Percentiles rank a stretch among this genome's conserved stretches.
phyloP scores from a whole-genome alignment of 352 stramenopile species.

The Phytophthora agathidicida region DNA sequence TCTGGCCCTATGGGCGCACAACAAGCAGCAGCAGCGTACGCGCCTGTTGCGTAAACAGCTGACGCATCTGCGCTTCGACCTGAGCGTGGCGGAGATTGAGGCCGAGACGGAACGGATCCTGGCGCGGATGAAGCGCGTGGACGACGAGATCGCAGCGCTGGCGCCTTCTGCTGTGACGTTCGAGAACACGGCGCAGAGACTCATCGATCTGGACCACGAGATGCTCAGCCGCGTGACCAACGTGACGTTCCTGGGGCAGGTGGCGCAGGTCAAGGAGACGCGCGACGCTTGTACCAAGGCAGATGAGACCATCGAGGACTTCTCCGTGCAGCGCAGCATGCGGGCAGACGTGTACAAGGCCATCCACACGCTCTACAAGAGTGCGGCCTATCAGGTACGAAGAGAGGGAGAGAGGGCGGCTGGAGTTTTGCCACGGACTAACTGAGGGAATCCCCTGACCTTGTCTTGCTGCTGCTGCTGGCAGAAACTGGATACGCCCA shows the following conservation, averaged over 20 bases:
- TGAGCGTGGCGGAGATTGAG: slow-evolving; percentile 79
- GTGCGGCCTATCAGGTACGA: slow-evolving; percentile 48
- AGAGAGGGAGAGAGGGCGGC: not conserved
- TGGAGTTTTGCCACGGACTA: not conserved
- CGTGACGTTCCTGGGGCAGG: slow-evolving; percentile 88
- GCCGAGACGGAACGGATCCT: slow-evolving; percentile 69
- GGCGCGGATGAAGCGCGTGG: slow-evolving; percentile 64
- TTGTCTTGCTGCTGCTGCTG: slow-evolving; percentile 1
- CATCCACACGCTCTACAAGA: slow-evolving; percentile 60
- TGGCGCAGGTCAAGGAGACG: slow-evolving; percentile 64
- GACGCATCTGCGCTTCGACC: slow-evolving; percentile 74
- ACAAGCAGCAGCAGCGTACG: slow-evolving; percentile 54
- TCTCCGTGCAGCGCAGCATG: slow-evolving; percentile 82
- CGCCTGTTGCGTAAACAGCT: slow-evolving; percentile 53
- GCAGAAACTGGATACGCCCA: slow-evolving; percentile 56
- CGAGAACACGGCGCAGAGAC: slow-evolving; percentile 72
- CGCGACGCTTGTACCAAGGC: slow-evolving; percentile 84
- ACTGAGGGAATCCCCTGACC: not conserved
- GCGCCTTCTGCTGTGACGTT: slow-evolving; percentile 53
- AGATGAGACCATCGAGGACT: slow-evolving; percentile 80
- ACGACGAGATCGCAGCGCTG: slow-evolving; percentile 73
- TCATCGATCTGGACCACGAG: slow-evolving; percentile 86
- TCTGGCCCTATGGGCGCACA: slow-evolving; percentile 53
- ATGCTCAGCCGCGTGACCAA: slow-evolving; percentile 84
- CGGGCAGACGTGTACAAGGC: slow-evolving; percentile 85